Evolutionary conservation across 2,329 filamentous ascomycete genomes (phyloP).

Genomic region (Gnomoniopsis sp.): DNA sequence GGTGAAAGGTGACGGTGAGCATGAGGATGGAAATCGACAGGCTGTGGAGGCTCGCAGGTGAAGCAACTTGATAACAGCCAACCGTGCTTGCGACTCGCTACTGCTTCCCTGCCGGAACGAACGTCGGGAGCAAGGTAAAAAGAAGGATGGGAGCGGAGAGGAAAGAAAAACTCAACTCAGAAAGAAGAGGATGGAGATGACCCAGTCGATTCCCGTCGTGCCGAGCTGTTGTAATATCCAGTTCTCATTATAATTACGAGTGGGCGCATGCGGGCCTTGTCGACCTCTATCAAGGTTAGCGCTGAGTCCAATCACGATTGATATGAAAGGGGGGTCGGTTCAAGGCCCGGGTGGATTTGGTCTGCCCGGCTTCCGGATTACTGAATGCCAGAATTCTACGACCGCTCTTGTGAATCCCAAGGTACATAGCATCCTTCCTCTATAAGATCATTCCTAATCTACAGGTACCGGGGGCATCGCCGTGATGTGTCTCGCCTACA

Average conservation of each 20-base stretch:
- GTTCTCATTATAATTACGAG: conserved; percentile 15
- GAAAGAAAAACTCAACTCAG: neutral
- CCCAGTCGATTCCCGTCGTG: neutral
- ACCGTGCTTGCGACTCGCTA: neutral
- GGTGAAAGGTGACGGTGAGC: neutral
- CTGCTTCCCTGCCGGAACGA: conserved; percentile 5
- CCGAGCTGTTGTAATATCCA: conserved; percentile 6
- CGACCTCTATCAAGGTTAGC: conserved; percentile 11
- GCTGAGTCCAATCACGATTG: conserved; percentile 6
- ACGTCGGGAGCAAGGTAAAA: conserved; percentile 3
- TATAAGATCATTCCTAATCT: no score
- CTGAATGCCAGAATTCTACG: neutral
- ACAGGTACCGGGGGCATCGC: no score
- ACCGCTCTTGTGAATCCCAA: no score
- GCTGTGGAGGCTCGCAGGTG: conserved; percentile 17
- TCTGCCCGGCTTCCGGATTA: neutral
- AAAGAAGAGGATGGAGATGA: neutral
- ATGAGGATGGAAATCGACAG: conserved; percentile 10
- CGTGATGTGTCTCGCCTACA: no score
- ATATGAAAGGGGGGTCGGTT: neutral
- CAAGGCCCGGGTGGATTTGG: neutral
- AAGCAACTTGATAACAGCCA: conserved; percentile 3
- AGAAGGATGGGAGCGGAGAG: neutral
- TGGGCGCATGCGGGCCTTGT: conserved; percentile 16
- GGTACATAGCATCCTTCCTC: no score